Evolutionary conservation across 75 land plant species (phyloP).

Genomic region (Sequoiadendron giganteum): DNA sequence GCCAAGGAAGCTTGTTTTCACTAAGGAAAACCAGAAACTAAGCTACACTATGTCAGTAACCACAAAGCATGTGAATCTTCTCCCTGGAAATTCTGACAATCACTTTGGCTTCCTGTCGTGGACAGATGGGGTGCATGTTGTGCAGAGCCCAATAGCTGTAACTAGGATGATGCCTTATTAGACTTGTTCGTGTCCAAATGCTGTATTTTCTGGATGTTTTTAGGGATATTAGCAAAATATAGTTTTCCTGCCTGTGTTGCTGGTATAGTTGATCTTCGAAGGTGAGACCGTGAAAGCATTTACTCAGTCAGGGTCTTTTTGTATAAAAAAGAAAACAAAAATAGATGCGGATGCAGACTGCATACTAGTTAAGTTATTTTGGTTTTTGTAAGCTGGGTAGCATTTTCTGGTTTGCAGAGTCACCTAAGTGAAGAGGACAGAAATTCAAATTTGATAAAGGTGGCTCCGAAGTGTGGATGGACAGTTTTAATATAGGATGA

Average conservation of each 20-base stretch:
- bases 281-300: neutral
- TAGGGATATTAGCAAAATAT: neutral
- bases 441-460: neutral
- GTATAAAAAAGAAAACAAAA: neutral
- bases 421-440: neutral
- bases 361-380: neutral
- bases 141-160: conserved; percentile 10
- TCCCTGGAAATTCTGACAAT: conserved; percentile 34
- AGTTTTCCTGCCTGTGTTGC: neutral
- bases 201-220: neutral
- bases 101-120: conserved; percentile 7
- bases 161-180: conserved; percentile 6
- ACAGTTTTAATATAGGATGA: neutral
- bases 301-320: neutral
- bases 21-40: conserved; percentile 42
- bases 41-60: conserved; percentile 54
- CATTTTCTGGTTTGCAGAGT: neutral
- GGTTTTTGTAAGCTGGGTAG: neutral
- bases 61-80: conserved; percentile 25
- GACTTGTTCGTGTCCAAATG: neutral
- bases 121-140: conserved; percentile 15
- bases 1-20: conserved; percentile 68
- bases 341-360: neutral
- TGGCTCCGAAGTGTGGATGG: neutral
- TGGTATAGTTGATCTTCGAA: neutral